phyloP scores from a whole-genome alignment of 129 eudicot genomes.

The Flaveria linearis region DNA sequence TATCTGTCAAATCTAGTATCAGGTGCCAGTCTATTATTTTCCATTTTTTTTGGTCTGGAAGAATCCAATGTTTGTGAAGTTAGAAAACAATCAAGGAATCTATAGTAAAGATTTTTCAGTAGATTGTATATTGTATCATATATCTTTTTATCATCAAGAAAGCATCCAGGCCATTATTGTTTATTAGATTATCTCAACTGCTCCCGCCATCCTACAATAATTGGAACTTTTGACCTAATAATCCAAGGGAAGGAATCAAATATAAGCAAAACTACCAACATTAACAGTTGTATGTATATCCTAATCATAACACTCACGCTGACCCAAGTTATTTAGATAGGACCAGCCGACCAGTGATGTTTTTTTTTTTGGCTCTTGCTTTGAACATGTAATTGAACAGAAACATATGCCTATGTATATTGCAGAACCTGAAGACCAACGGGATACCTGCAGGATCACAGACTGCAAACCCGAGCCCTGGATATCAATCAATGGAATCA shows the following conservation, averaged over 20 bases:
- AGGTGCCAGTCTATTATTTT: neutral
- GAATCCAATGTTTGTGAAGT: neutral
- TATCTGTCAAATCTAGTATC: neutral
- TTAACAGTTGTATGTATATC: neutral
- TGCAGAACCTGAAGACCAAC: conserved; percentile 64
- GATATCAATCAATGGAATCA: conserved; percentile 51
- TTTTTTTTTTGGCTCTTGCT: neutral
- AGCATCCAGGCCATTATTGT: conserved; percentile 6
- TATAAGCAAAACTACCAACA: conserved; percentile 2
- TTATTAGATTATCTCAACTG: conserved; percentile 11
- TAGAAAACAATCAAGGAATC: conserved; percentile 6
- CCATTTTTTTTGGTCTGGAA: no score
- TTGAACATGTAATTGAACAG: conserved; percentile 9
- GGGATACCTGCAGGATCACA: conserved; percentile 41
- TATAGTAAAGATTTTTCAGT: neutral
- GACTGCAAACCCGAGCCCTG: conserved; percentile 42
- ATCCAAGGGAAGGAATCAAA: conserved; percentile 5
- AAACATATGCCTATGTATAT: neutral
- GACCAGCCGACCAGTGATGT: neutral
- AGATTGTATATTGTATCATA: neutral
- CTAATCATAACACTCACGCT: neutral
- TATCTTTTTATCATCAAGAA: neutral
- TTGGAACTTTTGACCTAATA: conserved; percentile 24
- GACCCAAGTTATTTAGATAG: neutral
- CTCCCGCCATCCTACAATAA: conserved; percentile 11